Conservation (phyloP, 129 eudicot genomes). For the Centaurea solstitialis region DNA sequence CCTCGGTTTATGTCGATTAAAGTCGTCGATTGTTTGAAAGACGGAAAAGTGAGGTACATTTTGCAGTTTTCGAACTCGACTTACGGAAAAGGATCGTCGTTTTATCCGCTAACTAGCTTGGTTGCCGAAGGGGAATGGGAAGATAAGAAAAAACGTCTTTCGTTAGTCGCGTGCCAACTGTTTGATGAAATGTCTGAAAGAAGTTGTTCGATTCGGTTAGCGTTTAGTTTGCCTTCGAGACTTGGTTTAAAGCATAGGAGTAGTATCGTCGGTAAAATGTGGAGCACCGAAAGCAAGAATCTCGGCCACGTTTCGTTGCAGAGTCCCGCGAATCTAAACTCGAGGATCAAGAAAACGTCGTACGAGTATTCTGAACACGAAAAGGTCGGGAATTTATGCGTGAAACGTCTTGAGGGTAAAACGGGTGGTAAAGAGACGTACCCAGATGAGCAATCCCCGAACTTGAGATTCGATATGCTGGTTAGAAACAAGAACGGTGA, state of each 20-base stretch:
- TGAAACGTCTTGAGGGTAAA: conserved; percentile 27
- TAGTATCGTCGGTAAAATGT: conserved; percentile 66
- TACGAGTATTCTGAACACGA: conserved; percentile 62
- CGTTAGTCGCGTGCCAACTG: conserved; percentile 75
- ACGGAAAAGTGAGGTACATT: conserved; percentile 62
- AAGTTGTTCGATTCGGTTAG: conserved; percentile 71
- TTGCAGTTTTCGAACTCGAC: conserved; percentile 51
- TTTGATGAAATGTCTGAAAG: conserved; percentile 46
- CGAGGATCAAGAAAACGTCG: conserved; percentile 31
- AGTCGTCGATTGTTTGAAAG: conserved; percentile 56
- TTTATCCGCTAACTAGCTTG: conserved; percentile 56
- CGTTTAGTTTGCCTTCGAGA: conserved; percentile 56
- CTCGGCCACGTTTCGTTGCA: conserved; percentile 50
- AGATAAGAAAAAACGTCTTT: conserved; percentile 49
- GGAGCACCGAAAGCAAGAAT: conserved; percentile 60
- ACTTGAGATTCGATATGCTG: conserved; percentile 81
- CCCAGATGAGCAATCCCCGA: conserved; percentile 59
- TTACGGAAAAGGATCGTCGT: conserved; percentile 32
- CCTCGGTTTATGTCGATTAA: conserved; percentile 56
- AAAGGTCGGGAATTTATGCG: conserved; percentile 43
- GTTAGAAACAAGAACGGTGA: conserved; percentile 55
- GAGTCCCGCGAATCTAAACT: conserved; percentile 41
- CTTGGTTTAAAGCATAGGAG: conserved; percentile 67
- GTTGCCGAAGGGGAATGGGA: conserved; percentile 92
- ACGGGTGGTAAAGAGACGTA: conserved; percentile 35